phyloP scores from a whole-genome alignment of 441 rosid genomes.

The Theobroma grandiflorum region DNA sequence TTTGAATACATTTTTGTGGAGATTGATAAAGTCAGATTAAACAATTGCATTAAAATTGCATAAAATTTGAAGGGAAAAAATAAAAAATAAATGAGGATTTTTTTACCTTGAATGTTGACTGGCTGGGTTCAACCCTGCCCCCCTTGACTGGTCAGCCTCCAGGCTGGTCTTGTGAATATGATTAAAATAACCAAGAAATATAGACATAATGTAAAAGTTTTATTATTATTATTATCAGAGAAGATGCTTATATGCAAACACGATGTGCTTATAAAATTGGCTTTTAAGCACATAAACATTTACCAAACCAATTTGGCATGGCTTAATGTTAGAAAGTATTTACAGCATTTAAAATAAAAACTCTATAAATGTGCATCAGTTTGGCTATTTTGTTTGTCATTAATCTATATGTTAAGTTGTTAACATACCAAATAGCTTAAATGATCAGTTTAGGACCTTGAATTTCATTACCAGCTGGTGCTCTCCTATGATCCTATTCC shows the following conservation, averaged over 20 bases:
- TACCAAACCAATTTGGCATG: background rate
- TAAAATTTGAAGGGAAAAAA: background rate
- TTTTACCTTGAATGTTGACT: background rate
- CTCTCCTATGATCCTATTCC: background rate
- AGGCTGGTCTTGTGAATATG: background rate
- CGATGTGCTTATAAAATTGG: background rate
- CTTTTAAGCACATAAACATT: background rate
- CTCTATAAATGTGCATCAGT: background rate
- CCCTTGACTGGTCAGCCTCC: background rate
- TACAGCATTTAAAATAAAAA: background rate
- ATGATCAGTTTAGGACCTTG: background rate
- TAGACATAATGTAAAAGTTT: background rate
- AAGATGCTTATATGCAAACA: background rate
- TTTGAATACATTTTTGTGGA: background rate
- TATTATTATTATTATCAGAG: background rate
- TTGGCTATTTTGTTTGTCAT: background rate
- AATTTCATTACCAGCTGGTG: background rate
- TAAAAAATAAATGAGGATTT: background rate
- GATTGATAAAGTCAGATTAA: background rate
- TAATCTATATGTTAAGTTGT: background rate
- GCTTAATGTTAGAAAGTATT: background rate
- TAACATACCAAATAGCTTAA: background rate
- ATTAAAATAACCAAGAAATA: background rate
- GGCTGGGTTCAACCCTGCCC: background rate
- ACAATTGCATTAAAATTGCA: background rate